Evolutionary conservation across 495 filamentous ascomycete genomes (phyloP).

Genomic region (Parmelia sp.): DNA sequence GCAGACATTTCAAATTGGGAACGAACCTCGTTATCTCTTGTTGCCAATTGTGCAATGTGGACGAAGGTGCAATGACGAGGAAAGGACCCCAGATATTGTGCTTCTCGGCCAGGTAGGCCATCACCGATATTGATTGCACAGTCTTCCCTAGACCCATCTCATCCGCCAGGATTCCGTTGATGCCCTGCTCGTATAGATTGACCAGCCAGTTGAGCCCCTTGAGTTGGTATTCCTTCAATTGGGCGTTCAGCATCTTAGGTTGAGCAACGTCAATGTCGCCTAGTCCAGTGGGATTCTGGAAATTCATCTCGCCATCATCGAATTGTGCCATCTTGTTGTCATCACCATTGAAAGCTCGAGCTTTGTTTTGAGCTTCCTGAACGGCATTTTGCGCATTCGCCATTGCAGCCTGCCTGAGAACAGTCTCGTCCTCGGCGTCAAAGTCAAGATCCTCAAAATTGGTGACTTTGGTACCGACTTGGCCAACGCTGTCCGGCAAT

Average conservation of each 20-base stretch:
- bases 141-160: slow-evolving; percentile 99
- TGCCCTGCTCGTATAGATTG: slow-evolving; percentile 97
- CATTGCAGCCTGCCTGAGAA: slow-evolving; percentile 73
- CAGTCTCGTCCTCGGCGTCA: slow-evolving; percentile 86
- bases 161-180: slow-evolving; percentile 97
- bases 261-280: slow-evolving; percentile 91
- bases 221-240: slow-evolving; percentile 96
- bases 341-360: slow-evolving; percentile 78
- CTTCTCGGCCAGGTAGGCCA: slow-evolving; percentile 95
- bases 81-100: slow-evolving; percentile 99
- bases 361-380: slow-evolving; percentile 87
- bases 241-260: slow-evolving; percentile 85
- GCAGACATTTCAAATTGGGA: slow-evolving; percentile 84
- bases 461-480: slow-evolving; percentile 64
- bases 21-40: slow-evolving; percentile 96
- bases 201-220: slow-evolving; percentile 99
- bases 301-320: slow-evolving; percentile 92
- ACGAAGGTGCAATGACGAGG: slow-evolving; percentile 91
- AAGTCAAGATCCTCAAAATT: slow-evolving; percentile 94
- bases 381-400: slow-evolving; percentile 96
- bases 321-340: slow-evolving; percentile 47
- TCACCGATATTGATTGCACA: slow-evolving; percentile 97
- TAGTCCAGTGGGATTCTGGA: slow-evolving; percentile 95
- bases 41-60: slow-evolving; percentile 98
- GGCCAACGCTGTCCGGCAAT: slow-evolving; percentile 52